Conservation (phyloP, 2,329 filamentous ascomycete genomes). For the Aspergillus melleus region DNA sequence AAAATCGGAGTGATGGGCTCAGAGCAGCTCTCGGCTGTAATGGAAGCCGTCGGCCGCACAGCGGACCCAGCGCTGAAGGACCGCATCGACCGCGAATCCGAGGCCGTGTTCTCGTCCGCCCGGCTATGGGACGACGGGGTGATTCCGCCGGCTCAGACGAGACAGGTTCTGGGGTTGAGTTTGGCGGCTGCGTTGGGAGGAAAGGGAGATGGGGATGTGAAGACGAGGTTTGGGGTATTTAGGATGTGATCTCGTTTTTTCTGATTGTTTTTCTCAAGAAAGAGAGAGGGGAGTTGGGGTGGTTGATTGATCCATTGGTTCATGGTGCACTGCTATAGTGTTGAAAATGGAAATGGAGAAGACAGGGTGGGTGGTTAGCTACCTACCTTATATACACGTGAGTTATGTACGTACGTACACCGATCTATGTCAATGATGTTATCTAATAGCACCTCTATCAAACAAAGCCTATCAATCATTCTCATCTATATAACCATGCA, state of each 20-base stretch:
- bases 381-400: neutral
- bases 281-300: no score
- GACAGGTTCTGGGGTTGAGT: conserved; percentile 70
- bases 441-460: no score
- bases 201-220: conserved; percentile 58
- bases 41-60: conserved; percentile 87
- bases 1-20: conserved; percentile 94
- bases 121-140: conserved; percentile 88
- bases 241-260: conserved; percentile 62
- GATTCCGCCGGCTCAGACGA: conserved; percentile 74
- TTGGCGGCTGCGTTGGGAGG: conserved; percentile 71
- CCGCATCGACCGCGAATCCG: conserved; percentile 85
- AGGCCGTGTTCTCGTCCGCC: conserved; percentile 84
- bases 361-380: neutral
- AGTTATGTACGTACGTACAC: neutral
- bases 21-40: conserved; percentile 87
- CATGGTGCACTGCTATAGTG: no score
- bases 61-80: conserved; percentile 77
- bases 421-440: no score
- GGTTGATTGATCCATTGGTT: neutral
- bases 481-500: no score
- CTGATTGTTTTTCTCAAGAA: no score
- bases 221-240: conserved; percentile 75
- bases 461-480: no score
- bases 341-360: neutral